Evolutionary conservation across 78 protist species (phyloP).

Genomic region (Chrysochromulina tobinii): DNA sequence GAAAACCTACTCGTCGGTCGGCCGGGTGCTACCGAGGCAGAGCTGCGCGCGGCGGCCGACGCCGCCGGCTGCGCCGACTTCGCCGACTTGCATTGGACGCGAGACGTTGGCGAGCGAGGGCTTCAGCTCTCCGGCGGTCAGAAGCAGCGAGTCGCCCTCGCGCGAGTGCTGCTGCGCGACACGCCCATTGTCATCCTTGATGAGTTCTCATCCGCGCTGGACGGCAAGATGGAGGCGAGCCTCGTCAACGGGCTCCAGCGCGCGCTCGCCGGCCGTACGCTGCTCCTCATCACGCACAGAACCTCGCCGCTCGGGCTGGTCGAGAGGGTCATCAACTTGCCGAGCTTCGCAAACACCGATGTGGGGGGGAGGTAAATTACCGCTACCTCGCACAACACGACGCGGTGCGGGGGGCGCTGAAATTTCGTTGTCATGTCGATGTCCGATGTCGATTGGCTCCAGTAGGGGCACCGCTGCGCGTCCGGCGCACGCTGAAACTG

Average conservation of each 20-base stretch:
- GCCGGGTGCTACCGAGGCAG: slow-evolving; percentile 25
- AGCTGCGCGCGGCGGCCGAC: slow-evolving; percentile 70
- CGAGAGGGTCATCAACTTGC: neutral
- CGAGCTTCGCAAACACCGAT: no score
- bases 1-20: slow-evolving; percentile 16
- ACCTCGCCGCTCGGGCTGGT: neutral
- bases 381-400: no score
- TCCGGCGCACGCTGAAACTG: no score
- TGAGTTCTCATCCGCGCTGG: slow-evolving; percentile 83
- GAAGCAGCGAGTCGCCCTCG: slow-evolving; percentile 87
- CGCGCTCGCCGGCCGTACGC: neutral
- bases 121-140: slow-evolving; percentile 86
- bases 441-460: no score
- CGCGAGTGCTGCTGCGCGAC: slow-evolving; percentile 85
- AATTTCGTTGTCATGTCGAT: no score
- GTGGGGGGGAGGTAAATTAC: no score
- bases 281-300: slow-evolving; percentile 38
- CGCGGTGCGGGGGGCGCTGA: no score
- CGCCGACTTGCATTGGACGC: neutral
- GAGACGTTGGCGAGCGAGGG: slow-evolving; percentile 47
- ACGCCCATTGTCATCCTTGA: slow-evolving; percentile 91
- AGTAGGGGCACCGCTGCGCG: no score
- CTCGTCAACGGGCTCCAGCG: neutral
- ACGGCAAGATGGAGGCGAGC: slow-evolving; percentile 70
- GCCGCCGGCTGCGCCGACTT: neutral